Base-by-base conservation (phyloP, 371 early-diverging fungal genomes). In the Apophysomyces trapeziformis region DNA sequence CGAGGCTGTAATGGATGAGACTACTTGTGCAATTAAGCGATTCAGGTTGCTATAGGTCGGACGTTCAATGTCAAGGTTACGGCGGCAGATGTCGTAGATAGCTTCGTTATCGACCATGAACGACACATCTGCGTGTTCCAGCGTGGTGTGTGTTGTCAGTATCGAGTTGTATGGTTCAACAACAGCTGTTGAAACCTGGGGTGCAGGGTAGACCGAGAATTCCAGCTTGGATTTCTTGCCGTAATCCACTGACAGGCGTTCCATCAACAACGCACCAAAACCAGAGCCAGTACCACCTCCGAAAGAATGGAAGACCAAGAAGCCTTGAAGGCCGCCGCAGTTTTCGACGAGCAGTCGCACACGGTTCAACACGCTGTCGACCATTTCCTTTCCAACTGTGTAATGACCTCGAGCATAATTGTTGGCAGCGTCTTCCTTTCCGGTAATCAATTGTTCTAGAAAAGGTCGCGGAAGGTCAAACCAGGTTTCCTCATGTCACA, bases 401-500 rank as follows among this genome's bases (percentile, higher is more conserved):
- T 99, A 99, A 89, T 99, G 97, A 78, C 99, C 99, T 90, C 99
- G 93, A 60, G 99, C 99, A 83, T 98, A 99, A 93, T 99, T 99
- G 92, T 99, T 99, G 72, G 99, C 99, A 38, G 99, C 99, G 83
- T 98, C 99, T 85, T 98, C 99, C 88, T 98, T 97, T 73, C 99
- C 99, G 69, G 92, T 92, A 83, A 99, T 97, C 73, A 99, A 85
- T 89, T 96, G 96, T 74, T 96, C 70, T 69, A 46, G 21, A 41
- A 41, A 8, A 13, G 8, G 41, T 41, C 11, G 13, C 41, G 13
- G 41, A 41, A 13, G 13, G 41, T 41, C 11, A 9, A 50, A 50
- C 21, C 18, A 50, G 18, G 21, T 21, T 26, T 50, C 9, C 21
- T 21, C 21, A 18, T 8, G 21, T n/a, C 21, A 21, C 21, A 50